Percentiles rank a stretch among this genome's conserved stretches.
phyloP scores from a whole-genome alignment of 73 alveolate genomes.

The Uronychia setigera region DNA sequence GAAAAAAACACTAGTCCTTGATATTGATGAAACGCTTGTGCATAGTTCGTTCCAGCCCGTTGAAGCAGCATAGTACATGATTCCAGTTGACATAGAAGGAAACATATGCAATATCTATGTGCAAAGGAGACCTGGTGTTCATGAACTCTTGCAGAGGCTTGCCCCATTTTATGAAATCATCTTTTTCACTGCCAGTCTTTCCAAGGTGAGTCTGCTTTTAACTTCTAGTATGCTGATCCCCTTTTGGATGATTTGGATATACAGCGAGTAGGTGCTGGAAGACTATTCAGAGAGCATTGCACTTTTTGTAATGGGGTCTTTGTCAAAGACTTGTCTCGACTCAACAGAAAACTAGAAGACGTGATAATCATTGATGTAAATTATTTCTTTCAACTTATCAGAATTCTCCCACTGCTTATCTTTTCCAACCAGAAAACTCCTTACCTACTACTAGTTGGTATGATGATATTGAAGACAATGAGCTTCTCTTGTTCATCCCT shows the following conservation, averaged over 20 bases:
- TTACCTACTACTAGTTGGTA: constrained; percentile 67
- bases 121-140: constrained; percentile 62
- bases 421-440: constrained; percentile 78
- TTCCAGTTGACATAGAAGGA: constrained; percentile 44
- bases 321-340: constrained; percentile 80
- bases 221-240: constrained; percentile 82
- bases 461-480: constrained; percentile 36
- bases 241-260: constrained; percentile 81
- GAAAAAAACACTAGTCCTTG: constrained; percentile 54
- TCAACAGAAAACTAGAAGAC: constrained; percentile 82
- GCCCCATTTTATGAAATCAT: constrained; percentile 65
- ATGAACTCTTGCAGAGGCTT: constrained; percentile 43
- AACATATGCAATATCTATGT: constrained; percentile 62
- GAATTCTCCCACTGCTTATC: constrained; percentile 71
- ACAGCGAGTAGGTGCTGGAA: constrained; percentile 46
- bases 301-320: constrained; percentile 80
- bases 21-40: constrained; percentile 62
- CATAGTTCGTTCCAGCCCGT: constrained; percentile 53
- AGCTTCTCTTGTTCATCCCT: constrained; percentile 14
- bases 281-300: constrained; percentile 92
- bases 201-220: constrained; percentile 22
- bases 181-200: constrained; percentile 68
- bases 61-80: not conserved
- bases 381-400: not conserved
- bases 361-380: constrained; percentile 66